Evolutionary conservation across 257 asterid species (phyloP).

Genomic region (Fraxinus quadrangulata): DNA sequence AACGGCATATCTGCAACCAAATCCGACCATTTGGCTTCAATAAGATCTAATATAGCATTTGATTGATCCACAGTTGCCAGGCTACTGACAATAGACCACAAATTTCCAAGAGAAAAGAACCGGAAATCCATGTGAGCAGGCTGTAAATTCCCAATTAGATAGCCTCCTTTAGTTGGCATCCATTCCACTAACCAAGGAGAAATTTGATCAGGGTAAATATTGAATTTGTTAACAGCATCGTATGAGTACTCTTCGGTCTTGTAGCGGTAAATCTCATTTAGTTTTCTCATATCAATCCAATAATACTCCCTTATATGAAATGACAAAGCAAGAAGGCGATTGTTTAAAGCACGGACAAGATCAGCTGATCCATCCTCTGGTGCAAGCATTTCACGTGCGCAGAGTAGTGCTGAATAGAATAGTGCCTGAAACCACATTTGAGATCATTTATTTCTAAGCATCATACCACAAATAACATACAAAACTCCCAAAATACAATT

Average conservation of each 20-base stretch:
- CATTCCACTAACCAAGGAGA: slow-evolving; percentile 75
- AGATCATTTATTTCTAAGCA: background rate
- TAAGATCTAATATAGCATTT: slow-evolving; percentile 65
- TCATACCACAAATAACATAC: background rate
- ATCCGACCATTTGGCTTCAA: slow-evolving; percentile 74
- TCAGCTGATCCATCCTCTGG: slow-evolving; percentile 72
- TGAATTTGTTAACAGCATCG: slow-evolving; percentile 75
- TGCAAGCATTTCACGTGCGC: slow-evolving; percentile 78
- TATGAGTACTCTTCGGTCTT: slow-evolving; percentile 78
- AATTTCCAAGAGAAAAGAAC: slow-evolving; percentile 70
- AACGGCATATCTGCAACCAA: slow-evolving; percentile 78
- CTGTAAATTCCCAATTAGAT: slow-evolving; percentile 68
- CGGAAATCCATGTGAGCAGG: slow-evolving; percentile 90
- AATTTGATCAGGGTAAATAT: slow-evolving; percentile 78
- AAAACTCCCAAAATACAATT: background rate
- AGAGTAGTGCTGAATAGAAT: slow-evolving; percentile 66
- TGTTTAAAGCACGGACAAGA: slow-evolving; percentile 64
- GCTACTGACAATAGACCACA: slow-evolving; percentile 67
- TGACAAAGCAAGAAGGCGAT: slow-evolving; percentile 71
- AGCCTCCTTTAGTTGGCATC: slow-evolving; percentile 79
- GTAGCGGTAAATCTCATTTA: slow-evolving; percentile 75
- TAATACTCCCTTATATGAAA: slow-evolving; percentile 77
- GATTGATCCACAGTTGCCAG: slow-evolving; percentile 63
- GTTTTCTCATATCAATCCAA: slow-evolving; percentile 69
- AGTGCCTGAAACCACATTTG: slow-evolving; percentile 52